Evolutionary conservation across 2,329 filamentous ascomycete genomes (phyloP).

Genomic region (Xylariaceae sp.): DNA sequence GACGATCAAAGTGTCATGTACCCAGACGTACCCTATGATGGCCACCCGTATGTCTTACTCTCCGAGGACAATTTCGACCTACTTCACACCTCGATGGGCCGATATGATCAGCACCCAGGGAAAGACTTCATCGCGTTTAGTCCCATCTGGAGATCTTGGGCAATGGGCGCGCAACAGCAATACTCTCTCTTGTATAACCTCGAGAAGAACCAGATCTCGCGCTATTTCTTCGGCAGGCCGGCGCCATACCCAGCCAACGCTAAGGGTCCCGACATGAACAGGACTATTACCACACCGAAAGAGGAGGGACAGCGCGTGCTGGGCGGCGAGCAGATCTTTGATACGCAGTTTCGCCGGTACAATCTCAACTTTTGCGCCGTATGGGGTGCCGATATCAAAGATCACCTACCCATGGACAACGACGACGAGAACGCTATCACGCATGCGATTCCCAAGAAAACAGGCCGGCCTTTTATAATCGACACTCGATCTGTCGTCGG

Average conservation of each 20-base stretch:
- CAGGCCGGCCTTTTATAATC: constrained; percentile 42
- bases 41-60: constrained; percentile 48
- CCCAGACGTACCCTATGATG: constrained; percentile 33
- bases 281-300: constrained; percentile 4
- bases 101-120: constrained; percentile 37
- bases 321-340: constrained; percentile 36
- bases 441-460: constrained; percentile 35
- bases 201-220: constrained; percentile 39
- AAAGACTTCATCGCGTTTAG: constrained; percentile 35
- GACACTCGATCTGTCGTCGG: constrained; percentile 49
- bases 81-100: constrained; percentile 43
- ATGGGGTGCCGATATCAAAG: constrained; percentile 46
- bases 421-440: constrained; percentile 44
- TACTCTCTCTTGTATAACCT: constrained; percentile 47
- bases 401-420: constrained; percentile 40
- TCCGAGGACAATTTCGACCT: constrained; percentile 37
- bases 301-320: constrained; percentile 8
- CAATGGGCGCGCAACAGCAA: constrained; percentile 44
- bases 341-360: constrained; percentile 45
- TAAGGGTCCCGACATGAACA: constrained; percentile 14
- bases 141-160: constrained; percentile 43
- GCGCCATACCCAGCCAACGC: constrained; percentile 25
- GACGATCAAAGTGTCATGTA: constrained; percentile 31
- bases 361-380: constrained; percentile 51
- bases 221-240: constrained; percentile 42